Percentiles rank a stretch among this genome's conserved stretches.
These are phyloP conservation scores for Rhododendron simsii DNA, from an alignment of 148 eudicot genomes.

Conservation along the genomic window DNA sequence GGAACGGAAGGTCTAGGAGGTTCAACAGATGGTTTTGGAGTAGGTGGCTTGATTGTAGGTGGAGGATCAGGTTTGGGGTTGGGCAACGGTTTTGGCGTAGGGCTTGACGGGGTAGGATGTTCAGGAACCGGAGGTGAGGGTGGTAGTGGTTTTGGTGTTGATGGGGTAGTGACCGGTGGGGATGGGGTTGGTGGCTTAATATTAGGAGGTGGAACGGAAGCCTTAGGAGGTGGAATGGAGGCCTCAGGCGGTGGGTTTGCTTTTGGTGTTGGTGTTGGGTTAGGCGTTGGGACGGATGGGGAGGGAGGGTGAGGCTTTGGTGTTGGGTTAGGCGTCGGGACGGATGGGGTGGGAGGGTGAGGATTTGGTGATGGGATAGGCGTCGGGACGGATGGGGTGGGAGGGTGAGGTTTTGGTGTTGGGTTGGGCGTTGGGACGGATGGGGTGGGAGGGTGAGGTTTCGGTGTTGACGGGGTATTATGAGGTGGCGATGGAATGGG, in stretches of 20 bases:
- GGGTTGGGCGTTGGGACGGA: too few species aligned
- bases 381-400: too few species aligned
- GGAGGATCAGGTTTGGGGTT: not conserved
- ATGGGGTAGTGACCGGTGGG: not conserved
- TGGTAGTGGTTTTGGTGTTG: not conserved
- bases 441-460: too few species aligned
- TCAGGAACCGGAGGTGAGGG: not conserved
- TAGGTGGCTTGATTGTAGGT: not conserved
- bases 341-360: too few species aligned
- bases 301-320: not conserved
- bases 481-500: constrained; percentile 8
- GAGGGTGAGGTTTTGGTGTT: too few species aligned
- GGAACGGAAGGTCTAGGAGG: constrained; percentile 9
- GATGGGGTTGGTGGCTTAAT: not conserved
- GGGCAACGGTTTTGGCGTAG: not conserved
- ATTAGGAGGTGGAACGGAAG: not conserved
- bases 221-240: not conserved
- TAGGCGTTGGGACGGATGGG: not conserved
- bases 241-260: not conserved
- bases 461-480: constrained; percentile 10
- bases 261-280: not conserved
- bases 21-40: not conserved
- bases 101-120: not conserved
- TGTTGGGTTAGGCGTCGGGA: too few species aligned
- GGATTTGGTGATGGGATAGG: too few species aligned